Evolutionary conservation across 179 eudicot species (phyloP), one percentile per base, ranked within the genome.

Genomic region (Actinidia arguta): DNA sequence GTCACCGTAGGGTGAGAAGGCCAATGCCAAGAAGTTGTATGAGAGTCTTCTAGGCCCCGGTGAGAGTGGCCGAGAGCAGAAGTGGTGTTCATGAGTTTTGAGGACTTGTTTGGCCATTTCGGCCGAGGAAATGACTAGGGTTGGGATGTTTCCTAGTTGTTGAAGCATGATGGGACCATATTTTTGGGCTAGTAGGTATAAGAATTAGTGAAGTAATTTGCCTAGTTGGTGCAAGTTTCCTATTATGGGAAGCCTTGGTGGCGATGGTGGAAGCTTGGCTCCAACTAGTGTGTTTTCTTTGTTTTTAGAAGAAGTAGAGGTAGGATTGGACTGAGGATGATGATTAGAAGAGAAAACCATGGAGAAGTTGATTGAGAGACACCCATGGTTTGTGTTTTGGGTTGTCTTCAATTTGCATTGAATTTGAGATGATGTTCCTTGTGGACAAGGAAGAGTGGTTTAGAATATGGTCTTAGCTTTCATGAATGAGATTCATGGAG

Each of bases 171-270:
- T 11, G 54, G 80, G 69, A 22, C 70, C 80, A 42, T 20, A 46
- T 59, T 59, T 61, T 22, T 61, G 17, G 54, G 80, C 59, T 31
- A 77, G 80, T 44, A 20, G n/a, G 16, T 11, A 3, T 77, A 77
- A 77, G 54, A 69, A 77, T 17, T 58, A 54, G 69, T 77, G 69
- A 46, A 69, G 69, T 6, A 77, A 1, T 6, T 77, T 77, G 31
- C 70, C 80, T 20, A 59, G 80, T n/a, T 58, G 69, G 52, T 77
- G 80, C 69, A 77, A 77, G 80, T 77, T 77, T 31, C 69, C 80
- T 36, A 77, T 59, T 17, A 61, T 77, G 68, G 69, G 68, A 36
- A 77, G 69, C 39, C 39, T 61, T 61, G 80, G 70, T 27, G 78
- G 63, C 46, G 78, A 74, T 54, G 78, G 78, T 52, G 69, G 66